These are phyloP conservation scores for Trichoderma pleuroti DNA, from an alignment of 2,329 filamentous ascomycete species.

Conservation along the genomic window DNA sequence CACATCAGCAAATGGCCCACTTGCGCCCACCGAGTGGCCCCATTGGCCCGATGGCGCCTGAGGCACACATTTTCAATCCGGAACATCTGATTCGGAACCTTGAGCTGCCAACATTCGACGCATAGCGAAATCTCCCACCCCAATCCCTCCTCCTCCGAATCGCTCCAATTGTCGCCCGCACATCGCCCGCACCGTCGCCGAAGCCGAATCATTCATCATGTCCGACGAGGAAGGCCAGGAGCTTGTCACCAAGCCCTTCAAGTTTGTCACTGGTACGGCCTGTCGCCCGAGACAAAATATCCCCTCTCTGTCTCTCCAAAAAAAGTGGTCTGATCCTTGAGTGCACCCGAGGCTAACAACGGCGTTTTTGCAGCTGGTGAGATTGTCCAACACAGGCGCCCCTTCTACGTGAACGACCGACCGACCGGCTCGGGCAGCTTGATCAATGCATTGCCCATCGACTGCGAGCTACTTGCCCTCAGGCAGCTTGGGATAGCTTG, in stretches of 20 bases:
- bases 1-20: conserved; percentile 28
- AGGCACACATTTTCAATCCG: conserved; percentile 38
- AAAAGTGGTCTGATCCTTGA: conserved; percentile 34
- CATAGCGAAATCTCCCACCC: conserved; percentile 31
- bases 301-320: conserved; percentile 35
- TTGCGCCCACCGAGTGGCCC: conserved; percentile 25
- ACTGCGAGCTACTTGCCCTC: background rate
- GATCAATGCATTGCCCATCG: conserved; percentile 24
- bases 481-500: conserved; percentile 12
- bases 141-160: conserved; percentile 25
- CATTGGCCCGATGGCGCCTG: conserved; percentile 38
- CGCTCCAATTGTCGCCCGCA: conserved; percentile 13
- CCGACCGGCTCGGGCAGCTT: conserved; percentile 24
- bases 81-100: conserved; percentile 41
- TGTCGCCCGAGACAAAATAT: conserved; percentile 25
- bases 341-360: conserved; percentile 40
- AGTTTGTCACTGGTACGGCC: conserved; percentile 94
- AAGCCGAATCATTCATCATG: conserved; percentile 60
- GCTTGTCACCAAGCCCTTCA: conserved; percentile 95
- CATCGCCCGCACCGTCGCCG: conserved; percentile 34
- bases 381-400: conserved; percentile 26
- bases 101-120: conserved; percentile 31
- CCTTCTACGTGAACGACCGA: conserved; percentile 21
- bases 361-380: conserved; percentile 42
- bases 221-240: conserved; percentile 77